Evolutionary conservation across 352 stramenopile genomes (phyloP), one percentile per base, ranked within the genome.

Genomic region (Saprolegnia diclina): DNA sequence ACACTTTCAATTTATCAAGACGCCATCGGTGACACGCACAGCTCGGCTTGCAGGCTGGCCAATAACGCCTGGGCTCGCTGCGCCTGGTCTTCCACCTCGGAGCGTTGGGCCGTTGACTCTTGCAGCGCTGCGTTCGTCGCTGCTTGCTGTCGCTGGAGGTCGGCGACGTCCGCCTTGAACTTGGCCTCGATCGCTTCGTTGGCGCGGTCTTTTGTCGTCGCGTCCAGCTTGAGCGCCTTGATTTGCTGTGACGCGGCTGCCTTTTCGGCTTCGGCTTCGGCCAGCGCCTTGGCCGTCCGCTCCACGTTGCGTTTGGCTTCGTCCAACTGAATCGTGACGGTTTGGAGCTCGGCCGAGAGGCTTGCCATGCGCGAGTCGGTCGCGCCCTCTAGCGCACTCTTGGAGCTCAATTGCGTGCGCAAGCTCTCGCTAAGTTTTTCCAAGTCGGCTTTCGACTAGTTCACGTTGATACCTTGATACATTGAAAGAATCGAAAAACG

Each of bases 251-350:
- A 21, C 11, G 35, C 35, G 35, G 24, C 11, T 7, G 42, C 37
- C 18, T 42, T 62, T 22, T 69, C 64, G 1, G 24, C 35, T 14
- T 72, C 37, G 10, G 24, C 50, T 19, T 72, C 66, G 14, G 66
- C 56, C 11, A 52, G 21, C 18, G 48, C 56, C 59, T 72, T 72
- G 11, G 46, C 66, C 24, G 42, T 64, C 11, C 32, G 66, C 65
- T 91, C 79, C 2, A 89, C 70, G 10, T 85, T 80, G 13, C 86
- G 78, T 22, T 85, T 87, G 19, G 81, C 72, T 38, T 94, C 86
- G 42, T 92, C 84, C 0, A 92, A 56, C 50, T 92, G 86, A 0
- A 94, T 83, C 48, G 83, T 90, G 0, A 82, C 75, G 45, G 84
- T 69, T 81, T 92, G 90, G 7, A 94, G 67, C 24, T 92, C 86